Percentiles rank a stretch among this genome's conserved stretches.
Evolutionary conservation across 176 grass and related monocot species (phyloP).

Genomic region (Typha latifolia): DNA sequence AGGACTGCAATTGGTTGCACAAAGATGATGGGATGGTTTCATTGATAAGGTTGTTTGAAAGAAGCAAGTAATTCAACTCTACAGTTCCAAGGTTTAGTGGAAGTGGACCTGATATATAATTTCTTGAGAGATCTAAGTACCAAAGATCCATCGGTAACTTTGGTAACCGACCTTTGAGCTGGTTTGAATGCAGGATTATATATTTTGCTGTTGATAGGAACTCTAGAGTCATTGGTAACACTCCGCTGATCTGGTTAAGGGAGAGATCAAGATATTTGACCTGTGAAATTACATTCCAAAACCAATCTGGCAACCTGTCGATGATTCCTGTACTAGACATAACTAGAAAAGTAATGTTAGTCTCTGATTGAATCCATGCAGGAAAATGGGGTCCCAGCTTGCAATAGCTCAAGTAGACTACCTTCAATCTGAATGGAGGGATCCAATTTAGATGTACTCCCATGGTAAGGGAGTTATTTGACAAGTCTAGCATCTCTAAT

Average conservation of each 20-base stretch:
- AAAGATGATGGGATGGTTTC: constrained; percentile 16
- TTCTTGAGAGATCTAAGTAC: constrained; percentile 17
- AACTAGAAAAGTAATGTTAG: not conserved
- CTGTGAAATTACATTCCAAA: constrained; percentile 15
- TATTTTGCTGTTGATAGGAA: not conserved
- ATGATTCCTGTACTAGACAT: constrained; percentile 38
- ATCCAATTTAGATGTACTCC: constrained; percentile 19
- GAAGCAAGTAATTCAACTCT: not conserved
- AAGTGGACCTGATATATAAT: constrained; percentile 15
- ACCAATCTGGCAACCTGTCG: constrained; percentile 38
- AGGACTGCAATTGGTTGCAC: not conserved
- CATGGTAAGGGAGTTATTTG: constrained; percentile 17
- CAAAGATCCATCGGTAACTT: not conserved
- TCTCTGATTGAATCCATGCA: constrained; percentile 36
- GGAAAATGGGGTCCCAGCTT: constrained; percentile 33
- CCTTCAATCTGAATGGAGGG: constrained; percentile 30
- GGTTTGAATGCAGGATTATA: constrained; percentile 32
- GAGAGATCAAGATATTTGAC: constrained; percentile 8
- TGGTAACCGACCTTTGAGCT: constrained; percentile 20
- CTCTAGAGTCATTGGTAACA: constrained; percentile 10
- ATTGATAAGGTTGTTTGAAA: constrained; percentile 12
- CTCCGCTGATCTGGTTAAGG: constrained; percentile 22
- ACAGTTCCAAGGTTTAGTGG: not conserved
- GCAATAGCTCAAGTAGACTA: constrained; percentile 20
- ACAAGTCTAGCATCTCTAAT: constrained; percentile 17